These are phyloP conservation scores for Chrysoporthe austroafricana DNA, from an alignment of 2,329 filamentous ascomycete genomes.

Conservation along the genomic window DNA sequence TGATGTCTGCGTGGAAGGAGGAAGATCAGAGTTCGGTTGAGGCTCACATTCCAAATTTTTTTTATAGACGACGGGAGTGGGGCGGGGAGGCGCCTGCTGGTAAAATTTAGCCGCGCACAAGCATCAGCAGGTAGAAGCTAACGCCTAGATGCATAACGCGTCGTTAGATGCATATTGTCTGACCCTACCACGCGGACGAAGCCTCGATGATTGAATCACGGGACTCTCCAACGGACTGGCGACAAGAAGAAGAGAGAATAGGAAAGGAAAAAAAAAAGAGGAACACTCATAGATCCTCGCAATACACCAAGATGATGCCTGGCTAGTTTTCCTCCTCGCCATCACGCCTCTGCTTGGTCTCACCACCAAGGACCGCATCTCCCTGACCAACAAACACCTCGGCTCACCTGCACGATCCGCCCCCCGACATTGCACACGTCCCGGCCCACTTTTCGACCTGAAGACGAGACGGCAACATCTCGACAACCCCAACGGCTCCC, in stretches of 20 bases:
- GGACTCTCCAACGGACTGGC: neutral
- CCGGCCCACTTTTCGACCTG: neutral
- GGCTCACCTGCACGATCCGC: neutral
- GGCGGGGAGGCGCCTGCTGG: constrained; percentile 1
- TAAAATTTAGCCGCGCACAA: constrained; percentile 3
- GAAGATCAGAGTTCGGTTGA: neutral
- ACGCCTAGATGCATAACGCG: neutral
- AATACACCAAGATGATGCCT: neutral
- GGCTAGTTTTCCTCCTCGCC: neutral
- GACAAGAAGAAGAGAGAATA: neutral
- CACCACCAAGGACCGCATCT: neutral
- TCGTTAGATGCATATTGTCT: neutral
- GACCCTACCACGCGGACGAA: neutral
- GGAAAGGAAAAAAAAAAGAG: neutral
- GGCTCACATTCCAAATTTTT: constrained; percentile 5
- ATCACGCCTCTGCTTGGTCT: neutral
- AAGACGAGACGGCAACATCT: neutral
- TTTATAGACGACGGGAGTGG: constrained; percentile 6
- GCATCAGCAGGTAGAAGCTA: neutral
- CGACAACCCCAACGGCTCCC: neutral
- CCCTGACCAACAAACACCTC: neutral
- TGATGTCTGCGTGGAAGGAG: neutral
- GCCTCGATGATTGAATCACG: neutral
- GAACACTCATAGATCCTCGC: neutral
- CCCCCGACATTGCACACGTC: neutral